Percentiles rank a stretch among this genome's conserved stretches.
Evolutionary conservation across 495 filamentous ascomycete species (phyloP).

Genomic region (Daldinia loculata): DNA sequence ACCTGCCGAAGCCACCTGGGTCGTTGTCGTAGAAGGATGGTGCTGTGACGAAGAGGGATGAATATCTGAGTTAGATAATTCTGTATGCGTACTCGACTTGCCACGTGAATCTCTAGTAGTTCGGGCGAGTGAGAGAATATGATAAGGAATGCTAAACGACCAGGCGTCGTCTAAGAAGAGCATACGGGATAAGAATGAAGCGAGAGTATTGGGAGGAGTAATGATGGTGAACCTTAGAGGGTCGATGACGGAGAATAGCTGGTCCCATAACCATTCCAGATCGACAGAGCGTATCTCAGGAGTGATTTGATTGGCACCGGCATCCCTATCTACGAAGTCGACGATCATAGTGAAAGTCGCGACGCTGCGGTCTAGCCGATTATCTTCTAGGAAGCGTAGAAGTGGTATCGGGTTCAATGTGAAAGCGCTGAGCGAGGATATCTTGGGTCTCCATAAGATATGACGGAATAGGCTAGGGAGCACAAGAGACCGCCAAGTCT

Average conservation of each 20-base stretch:
- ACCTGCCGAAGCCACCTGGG: neutral
- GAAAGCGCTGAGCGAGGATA: constrained; percentile 39
- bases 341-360: constrained; percentile 48
- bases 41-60: constrained; percentile 10
- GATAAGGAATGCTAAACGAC: constrained; percentile 51
- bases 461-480: constrained; percentile 56
- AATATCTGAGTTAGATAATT: constrained; percentile 4
- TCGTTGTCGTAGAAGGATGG: neutral
- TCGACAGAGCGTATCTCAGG: constrained; percentile 40
- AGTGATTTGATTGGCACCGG: constrained; percentile 32
- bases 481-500: constrained; percentile 50
- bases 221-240: constrained; percentile 55
- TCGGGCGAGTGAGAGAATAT: constrained; percentile 54
- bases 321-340: constrained; percentile 19
- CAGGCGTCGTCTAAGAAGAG: constrained; percentile 51
- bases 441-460: constrained; percentile 47
- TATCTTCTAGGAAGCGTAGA: constrained; percentile 46
- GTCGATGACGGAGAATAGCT: constrained; percentile 53
- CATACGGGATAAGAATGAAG: constrained; percentile 50
- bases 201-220: constrained; percentile 52
- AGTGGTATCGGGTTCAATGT: constrained; percentile 43
- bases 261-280: constrained; percentile 55
- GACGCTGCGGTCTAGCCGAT: constrained; percentile 44
- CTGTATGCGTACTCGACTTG: constrained; percentile 3
- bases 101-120: constrained; percentile 17